phyloP scores from a whole-genome alignment of 495 filamentous ascomycete species.

The Talaromyces liani region DNA sequence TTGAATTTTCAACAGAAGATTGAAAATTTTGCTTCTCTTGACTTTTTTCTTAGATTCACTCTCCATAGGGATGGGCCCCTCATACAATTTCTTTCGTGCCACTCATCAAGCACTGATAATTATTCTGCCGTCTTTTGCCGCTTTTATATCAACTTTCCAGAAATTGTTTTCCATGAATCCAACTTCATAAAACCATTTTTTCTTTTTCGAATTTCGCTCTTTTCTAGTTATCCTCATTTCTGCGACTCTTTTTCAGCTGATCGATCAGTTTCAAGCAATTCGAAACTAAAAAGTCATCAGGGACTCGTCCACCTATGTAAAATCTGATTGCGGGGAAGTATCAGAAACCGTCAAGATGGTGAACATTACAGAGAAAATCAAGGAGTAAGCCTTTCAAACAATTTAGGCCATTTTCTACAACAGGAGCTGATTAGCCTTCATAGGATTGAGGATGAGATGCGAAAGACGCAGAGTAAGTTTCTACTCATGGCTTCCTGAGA shows the following conservation, averaged over 20 bases:
- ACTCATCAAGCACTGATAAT: neutral
- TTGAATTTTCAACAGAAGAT: no score
- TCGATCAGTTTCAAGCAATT: neutral
- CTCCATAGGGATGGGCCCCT: no score
- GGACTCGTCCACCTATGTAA: neutral
- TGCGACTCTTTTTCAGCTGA: neutral
- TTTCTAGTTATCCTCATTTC: neutral
- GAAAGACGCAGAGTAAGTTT: constrained; percentile 82
- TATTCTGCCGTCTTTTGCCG: constrained; percentile 6
- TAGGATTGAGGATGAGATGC: constrained; percentile 99
- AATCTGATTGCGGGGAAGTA: constrained; percentile 8
- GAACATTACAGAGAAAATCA: constrained; percentile 99
- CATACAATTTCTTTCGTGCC: neutral
- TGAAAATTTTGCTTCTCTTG: no score
- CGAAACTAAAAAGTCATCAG: neutral
- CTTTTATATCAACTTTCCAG: constrained; percentile 3
- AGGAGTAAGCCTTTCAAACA: constrained; percentile 58
- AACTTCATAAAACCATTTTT: neutral
- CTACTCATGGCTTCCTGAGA: neutral
- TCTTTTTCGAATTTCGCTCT: neutral
- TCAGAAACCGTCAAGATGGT: constrained; percentile 68
- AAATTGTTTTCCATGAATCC: constrained; percentile 1
- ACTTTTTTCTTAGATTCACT: no score
- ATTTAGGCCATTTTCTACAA: neutral
- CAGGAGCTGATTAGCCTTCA: constrained; percentile 11